These are phyloP conservation scores for Fusarium ramigenum DNA, from an alignment of 2,329 filamentous ascomycete species.

Conservation along the genomic window DNA sequence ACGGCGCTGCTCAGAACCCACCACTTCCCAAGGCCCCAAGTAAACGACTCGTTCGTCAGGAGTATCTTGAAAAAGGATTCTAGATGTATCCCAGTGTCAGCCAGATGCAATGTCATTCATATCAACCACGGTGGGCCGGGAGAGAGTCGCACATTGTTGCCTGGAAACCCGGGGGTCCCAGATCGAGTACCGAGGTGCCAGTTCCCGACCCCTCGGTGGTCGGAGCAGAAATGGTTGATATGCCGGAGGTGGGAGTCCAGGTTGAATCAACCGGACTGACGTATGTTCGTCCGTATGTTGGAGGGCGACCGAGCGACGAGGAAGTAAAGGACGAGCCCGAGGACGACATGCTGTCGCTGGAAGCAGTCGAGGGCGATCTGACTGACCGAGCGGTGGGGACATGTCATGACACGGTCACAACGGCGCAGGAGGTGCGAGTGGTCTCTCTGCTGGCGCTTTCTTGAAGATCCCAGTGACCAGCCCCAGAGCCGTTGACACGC, in stretches of 20 bases:
- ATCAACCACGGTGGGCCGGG: background rate
- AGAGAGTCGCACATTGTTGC: conserved; percentile 58
- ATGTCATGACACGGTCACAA: conserved; percentile 45
- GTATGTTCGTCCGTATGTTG: conserved; percentile 53
- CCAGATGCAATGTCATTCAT: conserved; percentile 20
- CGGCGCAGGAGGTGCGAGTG: conserved; percentile 32
- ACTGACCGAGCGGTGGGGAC: conserved; percentile 44
- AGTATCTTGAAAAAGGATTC: conserved; percentile 61
- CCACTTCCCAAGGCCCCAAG: conserved; percentile 63
- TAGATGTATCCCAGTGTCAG: conserved; percentile 42
- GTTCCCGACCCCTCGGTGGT: conserved; percentile 50
- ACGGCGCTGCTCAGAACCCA: conserved; percentile 57
- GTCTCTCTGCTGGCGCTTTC: conserved; percentile 34
- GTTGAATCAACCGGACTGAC: conserved; percentile 56
- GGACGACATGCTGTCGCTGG: conserved; percentile 53
- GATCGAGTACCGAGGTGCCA: conserved; percentile 57
- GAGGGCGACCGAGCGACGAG: conserved; percentile 55
- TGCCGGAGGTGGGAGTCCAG: conserved; percentile 57
- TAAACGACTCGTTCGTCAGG: conserved; percentile 60
- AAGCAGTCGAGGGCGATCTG: conserved; percentile 43
- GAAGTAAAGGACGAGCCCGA: conserved; percentile 60
- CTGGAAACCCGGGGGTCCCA: conserved; percentile 63
- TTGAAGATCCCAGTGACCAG: conserved; percentile 36
- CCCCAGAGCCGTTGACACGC: conserved; percentile 21
- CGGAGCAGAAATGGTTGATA: conserved; percentile 56